Evolutionary conservation across 257 asterid species (phyloP), one percentile per base, ranked within the genome.

Genomic region (Knoxia roxburghii): DNA sequence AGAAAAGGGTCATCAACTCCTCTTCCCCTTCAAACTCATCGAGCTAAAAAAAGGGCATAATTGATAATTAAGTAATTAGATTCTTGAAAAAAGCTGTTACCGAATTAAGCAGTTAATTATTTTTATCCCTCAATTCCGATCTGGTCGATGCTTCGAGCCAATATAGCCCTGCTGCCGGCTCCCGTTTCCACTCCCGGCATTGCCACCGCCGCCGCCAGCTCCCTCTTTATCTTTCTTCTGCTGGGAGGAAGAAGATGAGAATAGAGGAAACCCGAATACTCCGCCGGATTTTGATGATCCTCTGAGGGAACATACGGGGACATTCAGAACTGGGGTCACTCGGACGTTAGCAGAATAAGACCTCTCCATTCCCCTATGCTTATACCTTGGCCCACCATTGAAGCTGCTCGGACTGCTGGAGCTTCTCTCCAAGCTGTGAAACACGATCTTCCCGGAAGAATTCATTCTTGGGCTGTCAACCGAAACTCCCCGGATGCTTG

Each of bases 381-480:
- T 86, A 52, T 86, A 64, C 43, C 90, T 78, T 0, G 89, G 90
- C 21, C 91, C 97, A 26, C 92, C 89, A 27, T 84, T 89, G 70
- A 91, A 84, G 30, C 81, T 82, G 82, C 96, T 87, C 5, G 99
- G 99, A 64, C 95, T 94, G 75, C 99, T 94, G 9, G 99, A 88
- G 60, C 99, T 94, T 78, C 99, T 80, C 83, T 88, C 99, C 78
- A 94, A 63, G 76, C 95, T 80, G 45, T 94, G 92, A 64, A 90
- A 94, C 30, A 94, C 95, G 12, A 94, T 87, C 79, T 90, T 90
- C 7, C 99, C 99, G 0, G 90, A 90, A 0, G 97, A 86, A 58
- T 90, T 94, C 96, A 94, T 90, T 12, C 99, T 82, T 8, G 99
- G 99, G 68, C 99, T 94, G 62, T 94, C 99, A 2, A 76, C 95